Base-by-base conservation (phyloP, 805 yeast species). In the Pichia phayaonensis region DNA sequence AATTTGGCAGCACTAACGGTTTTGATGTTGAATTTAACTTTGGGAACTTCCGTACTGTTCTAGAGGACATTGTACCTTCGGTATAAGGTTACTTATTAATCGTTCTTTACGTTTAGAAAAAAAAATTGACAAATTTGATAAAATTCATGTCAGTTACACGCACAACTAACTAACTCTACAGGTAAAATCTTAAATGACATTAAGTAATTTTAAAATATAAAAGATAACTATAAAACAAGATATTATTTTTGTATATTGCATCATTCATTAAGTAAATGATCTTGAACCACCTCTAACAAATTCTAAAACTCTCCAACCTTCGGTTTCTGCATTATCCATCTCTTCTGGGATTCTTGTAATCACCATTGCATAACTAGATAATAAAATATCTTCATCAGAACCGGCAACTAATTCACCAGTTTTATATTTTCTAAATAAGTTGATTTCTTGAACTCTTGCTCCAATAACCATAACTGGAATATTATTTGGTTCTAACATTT, bases 401-500 rank as follows among this genome's bases (percentile, higher is more conserved):
- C 99, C 99, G 10, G 98, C 99, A 49, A 90, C 95, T 49, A 94
- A 76, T 69, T 92, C 95, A 47, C 95, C 96, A 31, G 97, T 86
- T 73, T 90, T 90, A 55, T 83, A 80, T 66, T 86, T 88, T 73
- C 90, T 84, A 75, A 82, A 94, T 55, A 89, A 72, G 63, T 87
- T 92, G 53, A 95, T 82, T 65, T 94, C 99, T 72, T 94, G 99
- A 10, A 96, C 98, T 67, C 99, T 82, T 65, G 97, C 90, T 46
- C 95, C 86, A 54, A 90, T 87, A 48, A 94, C 97, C 56, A 89
- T 72, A 20, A 92, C 97, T 15, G 99, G 99, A 36, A 81, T 76
- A 65, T 92, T 92, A 58, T 89, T 85, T 38, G 97, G 97, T 62
- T 88, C 92, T 53, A 94, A 76, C 60, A 84, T 72, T 72, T 88